These are phyloP conservation scores for Xylaria digitata DNA, from an alignment of 2,329 filamentous ascomycete species.

Conservation along the genomic window DNA sequence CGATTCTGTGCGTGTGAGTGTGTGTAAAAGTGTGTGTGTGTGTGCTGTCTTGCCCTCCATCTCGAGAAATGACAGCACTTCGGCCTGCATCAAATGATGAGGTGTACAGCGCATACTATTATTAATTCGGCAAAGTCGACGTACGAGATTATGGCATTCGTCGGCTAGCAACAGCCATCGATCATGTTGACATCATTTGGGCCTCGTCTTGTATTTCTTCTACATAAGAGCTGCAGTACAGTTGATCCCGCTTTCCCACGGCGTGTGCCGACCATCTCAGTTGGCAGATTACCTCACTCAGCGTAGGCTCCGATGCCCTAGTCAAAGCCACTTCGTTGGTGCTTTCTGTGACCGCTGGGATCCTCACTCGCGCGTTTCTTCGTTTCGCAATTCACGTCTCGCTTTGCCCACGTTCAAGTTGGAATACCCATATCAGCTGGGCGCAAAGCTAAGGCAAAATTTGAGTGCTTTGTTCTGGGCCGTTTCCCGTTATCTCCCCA, in stretches of 20 bases:
- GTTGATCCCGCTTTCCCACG: constrained; percentile 6
- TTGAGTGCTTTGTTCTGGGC: constrained; percentile 33
- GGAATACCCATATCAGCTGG: constrained; percentile 24
- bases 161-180: constrained; percentile 15
- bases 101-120: constrained; percentile 31
- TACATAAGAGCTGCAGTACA: constrained; percentile 18
- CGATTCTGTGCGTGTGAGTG: constrained; percentile 10
- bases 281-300: constrained; percentile 11
- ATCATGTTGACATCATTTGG: constrained; percentile 19
- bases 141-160: constrained; percentile 20
- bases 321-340: neutral
- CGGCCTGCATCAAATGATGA: constrained; percentile 28
- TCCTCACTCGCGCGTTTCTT: constrained; percentile 2
- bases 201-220: constrained; percentile 15
- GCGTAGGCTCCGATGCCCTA: neutral
- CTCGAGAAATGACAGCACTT: constrained; percentile 25
- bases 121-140: constrained; percentile 17
- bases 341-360: constrained; percentile 5
- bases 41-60: constrained; percentile 38
- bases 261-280: constrained; percentile 7
- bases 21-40: no score
- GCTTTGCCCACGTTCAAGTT: constrained; percentile 8
- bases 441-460: constrained; percentile 31
- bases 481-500: constrained; percentile 43
- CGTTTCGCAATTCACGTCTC: constrained; percentile 14